These are phyloP conservation scores for Apiotrichum montevideense DNA, from an alignment of 1,284 basidiomycete species.

Conservation along the genomic window DNA sequence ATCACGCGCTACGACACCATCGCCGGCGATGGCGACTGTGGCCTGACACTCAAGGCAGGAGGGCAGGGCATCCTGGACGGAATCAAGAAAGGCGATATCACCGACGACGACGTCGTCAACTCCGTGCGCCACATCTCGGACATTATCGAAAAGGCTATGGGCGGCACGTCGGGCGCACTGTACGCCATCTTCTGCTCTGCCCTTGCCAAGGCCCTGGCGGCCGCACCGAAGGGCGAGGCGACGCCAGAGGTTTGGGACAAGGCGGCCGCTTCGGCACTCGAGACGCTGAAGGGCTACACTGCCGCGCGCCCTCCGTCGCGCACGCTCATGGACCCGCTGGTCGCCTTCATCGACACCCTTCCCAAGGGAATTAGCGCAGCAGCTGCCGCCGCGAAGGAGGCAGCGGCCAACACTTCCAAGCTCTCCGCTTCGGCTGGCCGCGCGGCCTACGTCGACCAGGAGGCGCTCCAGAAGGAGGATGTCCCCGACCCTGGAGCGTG, in stretches of 20 bases:
- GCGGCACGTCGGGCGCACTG: conserved; percentile 83
- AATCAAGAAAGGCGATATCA: conserved; percentile 49
- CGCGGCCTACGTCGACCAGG: conserved; percentile 78
- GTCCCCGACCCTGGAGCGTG: conserved; percentile 85
- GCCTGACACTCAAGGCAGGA: conserved; percentile 72
- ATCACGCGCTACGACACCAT: conserved; percentile 81
- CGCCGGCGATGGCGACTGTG: conserved; percentile 57
- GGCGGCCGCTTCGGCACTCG: conserved; percentile 59
- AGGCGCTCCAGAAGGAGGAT: conserved; percentile 60
- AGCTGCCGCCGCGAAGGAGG: conserved; percentile 59
- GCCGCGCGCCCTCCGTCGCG: conserved; percentile 80
- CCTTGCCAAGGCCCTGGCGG: conserved; percentile 50
- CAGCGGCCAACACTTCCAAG: conserved; percentile 64
- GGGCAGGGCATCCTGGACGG: conserved; percentile 52
- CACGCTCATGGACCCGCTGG: conserved; percentile 83
- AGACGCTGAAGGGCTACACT: conserved; percentile 77
- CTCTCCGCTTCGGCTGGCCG: conserved; percentile 80
- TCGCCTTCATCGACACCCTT: conserved; percentile 65
- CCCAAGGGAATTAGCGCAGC: conserved; percentile 54
- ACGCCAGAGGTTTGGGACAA: conserved; percentile 59
- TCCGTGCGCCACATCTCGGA: conserved; percentile 64
- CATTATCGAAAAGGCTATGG: conserved; percentile 70
- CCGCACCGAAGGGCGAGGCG: conserved; percentile 27
- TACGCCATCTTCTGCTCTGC: conserved; percentile 89
- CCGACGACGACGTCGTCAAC: conserved; percentile 58